Base-by-base conservation (phyloP, 192 early-diverging fungal species). In the Cetraspora pellucida region DNA sequence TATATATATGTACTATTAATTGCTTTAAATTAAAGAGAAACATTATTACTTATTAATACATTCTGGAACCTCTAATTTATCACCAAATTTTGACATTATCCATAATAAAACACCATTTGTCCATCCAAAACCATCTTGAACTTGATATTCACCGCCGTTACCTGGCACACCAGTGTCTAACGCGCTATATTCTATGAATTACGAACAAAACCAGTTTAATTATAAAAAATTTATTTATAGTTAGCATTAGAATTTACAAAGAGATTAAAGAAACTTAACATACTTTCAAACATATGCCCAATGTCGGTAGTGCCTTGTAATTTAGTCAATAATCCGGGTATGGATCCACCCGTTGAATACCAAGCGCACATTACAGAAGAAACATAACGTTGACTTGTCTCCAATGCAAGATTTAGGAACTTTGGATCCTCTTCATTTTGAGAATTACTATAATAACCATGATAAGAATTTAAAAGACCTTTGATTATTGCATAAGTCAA, bases 91-190 rank as follows among this genome's bases (percentile, higher is more conserved):
- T 27, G 44, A 46, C 65, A 91, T 77, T 0, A 85, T 77, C 91
- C 89, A 92, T 64, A 93, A 80, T 17, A 87, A 77, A 54, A 93
- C 87, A 14, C 91, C 91, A 72, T 93, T 93, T 14, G 92, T 91
- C 92, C 92, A 93, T 0, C 92, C 92, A 82, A 93, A 93, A 8
- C 92, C 92, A 27, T 80, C 81, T 79, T 92, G 91, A 14, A 91
- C 89, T 1, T 75, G 77, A 74, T 93, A 92, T 80, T 93, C 92
- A 67, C 92, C 92, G 43, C 90, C 90, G 10, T 77, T 79, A 43
- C 90, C 92, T 27, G 85, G 70, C 4, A 54, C 60, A 45, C 87
- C 88, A 0, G 90, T 44, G 1, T 46, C n/a, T 25, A 65, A 69
- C n/a, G 85, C 87, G 77, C 87, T 85, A 72, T 86, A 92, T 82